Percentiles rank a stretch among this genome's conserved stretches.
These are phyloP conservation scores for Xylaria bambusicola DNA, from an alignment of 495 filamentous ascomycete genomes.

Conservation along the genomic window DNA sequence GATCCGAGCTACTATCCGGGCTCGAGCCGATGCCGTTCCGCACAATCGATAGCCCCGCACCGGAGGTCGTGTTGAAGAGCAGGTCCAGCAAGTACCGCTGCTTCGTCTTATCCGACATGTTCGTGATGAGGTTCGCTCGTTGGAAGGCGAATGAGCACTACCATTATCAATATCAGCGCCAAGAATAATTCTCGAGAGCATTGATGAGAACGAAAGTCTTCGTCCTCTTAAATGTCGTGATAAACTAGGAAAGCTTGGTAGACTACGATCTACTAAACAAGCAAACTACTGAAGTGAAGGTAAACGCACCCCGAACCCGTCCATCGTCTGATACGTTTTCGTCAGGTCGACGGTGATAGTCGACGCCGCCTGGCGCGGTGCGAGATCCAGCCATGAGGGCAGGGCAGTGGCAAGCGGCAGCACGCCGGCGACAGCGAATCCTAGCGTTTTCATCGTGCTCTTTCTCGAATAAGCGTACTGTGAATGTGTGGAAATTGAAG, in stretches of 20 bases:
- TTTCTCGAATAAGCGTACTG: not conserved
- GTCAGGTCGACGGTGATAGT: constrained; percentile 46
- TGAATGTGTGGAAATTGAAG: not conserved
- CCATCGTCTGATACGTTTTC: constrained; percentile 49
- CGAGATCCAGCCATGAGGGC: constrained; percentile 24
- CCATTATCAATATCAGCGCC: not conserved
- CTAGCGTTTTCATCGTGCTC: constrained; percentile 26
- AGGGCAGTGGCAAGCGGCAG: constrained; percentile 26
- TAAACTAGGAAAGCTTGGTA: too few species aligned
- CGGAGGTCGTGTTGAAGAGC: constrained; percentile 52
- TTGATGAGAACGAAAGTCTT: not conserved
- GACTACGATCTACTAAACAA: too few species aligned
- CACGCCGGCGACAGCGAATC: constrained; percentile 16
- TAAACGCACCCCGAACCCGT: constrained; percentile 46
- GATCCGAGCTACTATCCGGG: constrained; percentile 44
- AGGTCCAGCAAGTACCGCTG: constrained; percentile 49
- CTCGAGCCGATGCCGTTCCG: constrained; percentile 59
- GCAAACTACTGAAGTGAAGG: not conserved
- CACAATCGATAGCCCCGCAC: constrained; percentile 57
- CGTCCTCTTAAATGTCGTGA: not conserved
- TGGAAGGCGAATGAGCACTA: constrained; percentile 54
- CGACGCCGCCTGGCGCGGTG: constrained; percentile 29
- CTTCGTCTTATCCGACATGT: constrained; percentile 47
- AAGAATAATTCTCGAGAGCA: not conserved
- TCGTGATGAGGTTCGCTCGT: constrained; percentile 54